Conservation (phyloP, 768 basidiomycete genomes). For the Hygrocybe punicea region DNA sequence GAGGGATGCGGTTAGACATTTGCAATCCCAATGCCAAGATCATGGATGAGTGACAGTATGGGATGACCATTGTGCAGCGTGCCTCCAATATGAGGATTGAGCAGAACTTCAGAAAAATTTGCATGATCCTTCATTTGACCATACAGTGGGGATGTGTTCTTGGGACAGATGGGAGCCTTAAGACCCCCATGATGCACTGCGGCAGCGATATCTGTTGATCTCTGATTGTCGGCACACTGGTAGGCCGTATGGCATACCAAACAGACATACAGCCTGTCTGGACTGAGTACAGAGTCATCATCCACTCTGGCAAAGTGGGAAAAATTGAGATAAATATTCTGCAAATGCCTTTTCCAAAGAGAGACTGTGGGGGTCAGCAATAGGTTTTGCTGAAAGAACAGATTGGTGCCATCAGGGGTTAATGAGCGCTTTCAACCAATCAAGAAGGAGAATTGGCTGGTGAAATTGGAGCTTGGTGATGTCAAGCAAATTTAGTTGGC, state of each 20-base stretch:
- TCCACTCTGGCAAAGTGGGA: constrained; percentile 3
- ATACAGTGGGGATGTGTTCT: background rate
- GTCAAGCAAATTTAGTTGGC: too few relatives aligned
- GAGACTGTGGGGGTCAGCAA: constrained; percentile 2
- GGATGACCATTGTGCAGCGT: background rate
- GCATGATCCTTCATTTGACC: constrained; percentile 1
- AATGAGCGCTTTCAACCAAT: constrained; percentile 3
- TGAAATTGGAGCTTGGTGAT: background rate
- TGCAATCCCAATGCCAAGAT: background rate
- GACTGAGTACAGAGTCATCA: background rate
- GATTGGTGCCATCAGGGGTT: background rate
- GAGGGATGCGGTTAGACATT: constrained; percentile 3
- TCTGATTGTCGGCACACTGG: constrained; percentile 5
- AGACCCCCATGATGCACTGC: constrained; percentile 2
- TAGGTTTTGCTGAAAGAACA: constrained; percentile 2
- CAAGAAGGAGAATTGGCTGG: constrained; percentile 1
- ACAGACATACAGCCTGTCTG: constrained; percentile 1
- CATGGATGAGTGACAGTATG: constrained; percentile 1
- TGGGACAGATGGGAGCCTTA: background rate
- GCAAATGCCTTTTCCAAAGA: constrained; percentile 2
- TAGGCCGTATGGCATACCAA: background rate
- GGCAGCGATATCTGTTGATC: constrained; percentile 2
- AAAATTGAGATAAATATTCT: constrained; percentile 3
- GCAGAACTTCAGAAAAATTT: background rate
- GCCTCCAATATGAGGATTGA: constrained; percentile 4